Evolutionary conservation across 495 filamentous ascomycete genomes (phyloP).

Genomic region (Penicillium canescens): DNA sequence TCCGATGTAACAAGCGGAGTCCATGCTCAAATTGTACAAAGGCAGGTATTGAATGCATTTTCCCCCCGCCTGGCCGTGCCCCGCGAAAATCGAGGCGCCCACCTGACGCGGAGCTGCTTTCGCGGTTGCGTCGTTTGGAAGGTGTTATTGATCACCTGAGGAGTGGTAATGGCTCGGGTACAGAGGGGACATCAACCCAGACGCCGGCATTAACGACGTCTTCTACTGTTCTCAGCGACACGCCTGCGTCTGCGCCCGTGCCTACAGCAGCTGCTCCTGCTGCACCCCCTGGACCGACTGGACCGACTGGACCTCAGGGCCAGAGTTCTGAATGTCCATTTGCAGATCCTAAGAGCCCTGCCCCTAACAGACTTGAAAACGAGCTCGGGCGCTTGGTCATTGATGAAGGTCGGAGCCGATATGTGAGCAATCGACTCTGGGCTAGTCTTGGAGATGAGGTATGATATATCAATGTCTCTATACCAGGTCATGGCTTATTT

Average conservation of each 20-base stretch:
- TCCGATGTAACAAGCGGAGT: slow-evolving; percentile 80
- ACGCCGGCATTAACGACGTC: neutral
- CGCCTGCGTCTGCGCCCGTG: neutral
- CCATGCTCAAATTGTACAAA: slow-evolving; percentile 85
- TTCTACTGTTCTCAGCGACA: neutral
- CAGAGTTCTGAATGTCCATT: slow-evolving; percentile 28
- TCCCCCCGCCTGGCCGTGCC: slow-evolving; percentile 79
- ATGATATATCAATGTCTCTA: slow-evolving; percentile 6
- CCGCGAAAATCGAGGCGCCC: slow-evolving; percentile 67
- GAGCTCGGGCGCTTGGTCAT: slow-evolving; percentile 82
- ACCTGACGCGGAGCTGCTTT: slow-evolving; percentile 75
- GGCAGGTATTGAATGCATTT: slow-evolving; percentile 77
- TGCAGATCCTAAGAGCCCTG: slow-evolving; percentile 27
- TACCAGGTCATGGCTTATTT: neutral
- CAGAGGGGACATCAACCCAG: slow-evolving; percentile 5
- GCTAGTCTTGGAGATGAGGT: slow-evolving; percentile 86
- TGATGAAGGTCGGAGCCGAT: slow-evolving; percentile 77
- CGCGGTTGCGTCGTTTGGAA: slow-evolving; percentile 75
- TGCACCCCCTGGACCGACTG: neutral
- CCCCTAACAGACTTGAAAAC: slow-evolving; percentile 48
- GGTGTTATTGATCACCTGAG: slow-evolving; percentile 73
- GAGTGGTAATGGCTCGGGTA: slow-evolving; percentile 24
- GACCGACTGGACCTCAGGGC: slow-evolving; percentile 8
- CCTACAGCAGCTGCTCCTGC: slow-evolving; percentile 1
- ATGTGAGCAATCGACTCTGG: slow-evolving; percentile 90